These are phyloP conservation scores for Epichloe sp. DNA, from an alignment of 2,329 filamentous ascomycete species.

Conservation along the genomic window DNA sequence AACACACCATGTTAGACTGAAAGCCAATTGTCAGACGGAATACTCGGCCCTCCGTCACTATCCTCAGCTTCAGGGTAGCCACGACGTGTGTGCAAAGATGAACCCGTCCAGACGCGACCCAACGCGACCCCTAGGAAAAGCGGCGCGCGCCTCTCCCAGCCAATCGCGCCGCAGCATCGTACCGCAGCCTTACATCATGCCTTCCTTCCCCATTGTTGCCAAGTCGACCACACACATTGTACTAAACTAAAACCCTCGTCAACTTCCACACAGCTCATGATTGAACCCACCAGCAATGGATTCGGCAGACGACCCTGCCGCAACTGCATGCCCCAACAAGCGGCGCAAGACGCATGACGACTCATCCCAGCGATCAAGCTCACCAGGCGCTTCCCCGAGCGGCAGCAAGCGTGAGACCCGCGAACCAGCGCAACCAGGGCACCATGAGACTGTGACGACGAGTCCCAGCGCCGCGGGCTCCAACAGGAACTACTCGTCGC, in stretches of 20 bases:
- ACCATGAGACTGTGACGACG: conserved; percentile 4
- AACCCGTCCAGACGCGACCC: too few relatives aligned
- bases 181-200: not conserved
- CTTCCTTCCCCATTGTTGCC: conserved; percentile 4
- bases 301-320: conserved; percentile 14
- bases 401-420: not conserved
- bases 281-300: conserved; percentile 14
- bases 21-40: too few relatives aligned
- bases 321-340: conserved; percentile 17
- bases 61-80: too few relatives aligned
- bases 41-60: too few relatives aligned
- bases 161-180: not conserved
- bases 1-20: too few relatives aligned
- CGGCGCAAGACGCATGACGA: conserved; percentile 20
- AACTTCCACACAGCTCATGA: not conserved
- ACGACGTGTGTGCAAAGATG: too few relatives aligned
- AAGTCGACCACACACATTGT: not conserved
- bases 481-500: conserved; percentile 14
- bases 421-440: not conserved
- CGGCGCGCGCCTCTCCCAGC: not conserved
- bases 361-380: conserved; percentile 15
- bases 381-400: conserved; percentile 9
- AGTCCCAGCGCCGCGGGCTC: conserved; percentile 12
- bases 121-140: too few relatives aligned
- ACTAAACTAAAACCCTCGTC: not conserved